Evolutionary conservation across 1,284 basidiomycete genomes (phyloP).

Genomic region (Ustilago bromivora): DNA sequence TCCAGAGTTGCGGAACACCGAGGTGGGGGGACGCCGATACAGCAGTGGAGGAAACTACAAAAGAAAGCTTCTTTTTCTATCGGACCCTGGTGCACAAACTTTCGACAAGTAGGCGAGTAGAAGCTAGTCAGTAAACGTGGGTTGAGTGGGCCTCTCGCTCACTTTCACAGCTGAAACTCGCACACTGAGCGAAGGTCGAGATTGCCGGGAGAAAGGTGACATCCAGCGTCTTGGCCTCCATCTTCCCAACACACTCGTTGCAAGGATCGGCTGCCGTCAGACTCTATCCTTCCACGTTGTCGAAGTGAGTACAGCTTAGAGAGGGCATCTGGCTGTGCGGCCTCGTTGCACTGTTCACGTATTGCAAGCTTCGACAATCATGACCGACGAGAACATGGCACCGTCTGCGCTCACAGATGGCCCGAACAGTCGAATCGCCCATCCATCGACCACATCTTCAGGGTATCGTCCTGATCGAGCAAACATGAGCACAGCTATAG

Average conservation of each 20-base stretch:
- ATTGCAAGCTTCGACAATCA: slow-evolving; percentile 1
- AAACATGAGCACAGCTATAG: background rate
- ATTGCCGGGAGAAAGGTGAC: background rate
- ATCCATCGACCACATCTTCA: background rate
- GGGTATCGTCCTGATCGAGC: background rate
- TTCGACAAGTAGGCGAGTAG: background rate
- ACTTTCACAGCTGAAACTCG: background rate
- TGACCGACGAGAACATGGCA: background rate
- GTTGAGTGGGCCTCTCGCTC: background rate
- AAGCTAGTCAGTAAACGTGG: background rate
- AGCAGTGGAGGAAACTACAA: no score
- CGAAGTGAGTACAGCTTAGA: background rate
- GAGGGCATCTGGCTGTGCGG: background rate
- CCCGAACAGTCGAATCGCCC: slow-evolving; percentile 5
- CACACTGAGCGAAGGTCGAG: background rate
- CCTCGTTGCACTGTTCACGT: background rate
- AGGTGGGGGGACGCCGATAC: background rate
- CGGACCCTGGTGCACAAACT: background rate
- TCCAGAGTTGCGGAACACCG: background rate
- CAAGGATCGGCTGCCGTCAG: background rate
- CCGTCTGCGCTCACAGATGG: background rate
- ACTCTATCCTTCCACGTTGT: background rate
- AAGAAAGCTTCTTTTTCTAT: slow-evolving; percentile 1
- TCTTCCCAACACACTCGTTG: background rate
- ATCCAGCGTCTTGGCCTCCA: background rate